phyloP scores from a whole-genome alignment of 495 filamentous ascomycete species.

The Talaromyces proteolyticus region DNA sequence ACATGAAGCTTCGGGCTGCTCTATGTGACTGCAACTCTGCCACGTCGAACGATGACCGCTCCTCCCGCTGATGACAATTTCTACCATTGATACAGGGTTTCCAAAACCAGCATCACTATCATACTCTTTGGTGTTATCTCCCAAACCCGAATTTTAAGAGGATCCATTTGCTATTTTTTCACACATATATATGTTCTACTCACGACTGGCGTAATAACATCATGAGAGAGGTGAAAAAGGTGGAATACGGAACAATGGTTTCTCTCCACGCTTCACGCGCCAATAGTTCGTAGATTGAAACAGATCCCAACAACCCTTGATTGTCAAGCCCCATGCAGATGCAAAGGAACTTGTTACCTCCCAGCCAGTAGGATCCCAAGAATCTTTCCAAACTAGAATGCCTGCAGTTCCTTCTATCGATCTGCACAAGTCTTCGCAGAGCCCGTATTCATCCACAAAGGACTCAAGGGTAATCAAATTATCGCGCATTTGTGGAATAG shows the following conservation, averaged over 20 bases:
- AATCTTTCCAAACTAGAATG: conserved; percentile 38
- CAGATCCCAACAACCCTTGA: conserved; percentile 30
- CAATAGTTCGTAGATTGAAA: conserved; percentile 36
- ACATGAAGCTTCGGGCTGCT: too few relatives aligned
- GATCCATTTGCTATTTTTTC: too few relatives aligned
- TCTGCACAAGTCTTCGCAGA: conserved; percentile 31
- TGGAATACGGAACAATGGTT: conserved; percentile 14
- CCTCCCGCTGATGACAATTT: too few relatives aligned
- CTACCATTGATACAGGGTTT: too few relatives aligned
- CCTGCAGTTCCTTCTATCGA: conserved; percentile 13
- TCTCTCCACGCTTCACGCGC: conserved; percentile 27
- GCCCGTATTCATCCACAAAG: conserved; percentile 32
- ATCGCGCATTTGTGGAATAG: conserved; percentile 27
- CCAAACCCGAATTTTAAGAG: too few relatives aligned
- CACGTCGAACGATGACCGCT: too few relatives aligned
- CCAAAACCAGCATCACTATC: too few relatives aligned
- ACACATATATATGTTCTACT: too few relatives aligned
- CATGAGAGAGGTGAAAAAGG: too few relatives aligned
- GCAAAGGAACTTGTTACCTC: conserved; percentile 35
- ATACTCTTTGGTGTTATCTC: too few relatives aligned
- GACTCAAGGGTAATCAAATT: conserved; percentile 27
- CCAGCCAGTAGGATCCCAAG: conserved; percentile 36
- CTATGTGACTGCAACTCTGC: too few relatives aligned
- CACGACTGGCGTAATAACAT: too few relatives aligned
- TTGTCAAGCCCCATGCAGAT: conserved; percentile 31